Conservation (phyloP, 116 monocot species). For the Posidonia oceanica region DNA sequence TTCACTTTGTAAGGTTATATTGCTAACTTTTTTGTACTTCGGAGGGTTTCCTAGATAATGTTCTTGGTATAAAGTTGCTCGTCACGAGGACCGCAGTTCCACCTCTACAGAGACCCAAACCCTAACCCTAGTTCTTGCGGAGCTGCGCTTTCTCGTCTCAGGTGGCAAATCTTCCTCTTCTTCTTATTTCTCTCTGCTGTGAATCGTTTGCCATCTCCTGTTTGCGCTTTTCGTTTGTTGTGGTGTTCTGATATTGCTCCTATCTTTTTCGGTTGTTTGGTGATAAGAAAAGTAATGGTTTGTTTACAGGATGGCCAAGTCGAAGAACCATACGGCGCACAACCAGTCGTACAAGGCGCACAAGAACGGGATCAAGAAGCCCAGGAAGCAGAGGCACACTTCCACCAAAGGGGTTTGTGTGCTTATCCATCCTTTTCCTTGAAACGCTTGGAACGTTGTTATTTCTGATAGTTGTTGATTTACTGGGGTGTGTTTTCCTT, state of each 20-base stretch:
- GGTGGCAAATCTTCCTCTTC: not conserved
- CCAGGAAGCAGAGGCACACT: constrained; percentile 46
- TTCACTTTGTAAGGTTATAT: not conserved
- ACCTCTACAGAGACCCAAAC: not conserved
- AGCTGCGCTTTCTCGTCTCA: not conserved
- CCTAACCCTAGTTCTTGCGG: not conserved
- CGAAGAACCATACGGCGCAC: constrained; percentile 92
- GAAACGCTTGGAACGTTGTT: too few relatives aligned
- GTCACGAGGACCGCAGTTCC: too few relatives aligned
- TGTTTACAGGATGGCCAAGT: constrained; percentile 48
- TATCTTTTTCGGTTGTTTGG: too few relatives aligned
- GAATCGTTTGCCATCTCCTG: not conserved
- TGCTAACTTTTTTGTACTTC: too few relatives aligned
- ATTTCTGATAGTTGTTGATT: not conserved
- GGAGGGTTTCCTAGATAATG: too few relatives aligned
- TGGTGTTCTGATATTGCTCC: not conserved
- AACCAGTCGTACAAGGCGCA: constrained; percentile 82
- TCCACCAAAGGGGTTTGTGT: constrained; percentile 64
- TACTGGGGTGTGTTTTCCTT: not conserved
- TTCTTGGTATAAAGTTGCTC: too few relatives aligned
- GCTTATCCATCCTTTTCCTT: not conserved
- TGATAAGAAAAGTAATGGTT: not conserved
- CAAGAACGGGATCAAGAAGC: constrained; percentile 88
- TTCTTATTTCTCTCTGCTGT: not conserved
- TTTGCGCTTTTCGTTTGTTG: not conserved